Percentiles rank a stretch among this genome's conserved stretches.
phyloP scores from a whole-genome alignment of 2,329 filamentous ascomycete species.

The Pyrenophora graminea region DNA sequence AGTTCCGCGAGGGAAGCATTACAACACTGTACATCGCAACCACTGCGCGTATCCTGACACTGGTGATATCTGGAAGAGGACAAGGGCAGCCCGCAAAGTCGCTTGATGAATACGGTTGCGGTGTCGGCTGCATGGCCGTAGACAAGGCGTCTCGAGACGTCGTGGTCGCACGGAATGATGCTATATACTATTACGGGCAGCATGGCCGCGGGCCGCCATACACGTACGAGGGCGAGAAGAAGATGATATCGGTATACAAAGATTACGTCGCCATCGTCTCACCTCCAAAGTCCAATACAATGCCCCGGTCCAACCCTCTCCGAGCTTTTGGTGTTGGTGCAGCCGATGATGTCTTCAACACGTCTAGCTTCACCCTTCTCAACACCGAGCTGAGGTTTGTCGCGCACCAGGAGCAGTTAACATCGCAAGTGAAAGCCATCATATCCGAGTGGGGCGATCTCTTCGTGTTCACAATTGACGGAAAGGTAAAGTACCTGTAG shows the following conservation, averaged over 20 bases:
- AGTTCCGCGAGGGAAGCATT: constrained; percentile 66
- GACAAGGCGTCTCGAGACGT: constrained; percentile 81
- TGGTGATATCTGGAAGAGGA: constrained; percentile 84
- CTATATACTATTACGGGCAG: constrained; percentile 88
- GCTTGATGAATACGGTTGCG: constrained; percentile 87
- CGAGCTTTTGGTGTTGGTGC: constrained; percentile 73
- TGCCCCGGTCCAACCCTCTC: constrained; percentile 63
- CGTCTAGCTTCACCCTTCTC: constrained; percentile 86
- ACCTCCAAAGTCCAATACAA: constrained; percentile 65
- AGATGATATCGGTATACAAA: constrained; percentile 74
- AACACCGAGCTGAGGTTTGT: constrained; percentile 90
- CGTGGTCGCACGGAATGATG: constrained; percentile 91
- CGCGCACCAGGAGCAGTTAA: constrained; percentile 82
- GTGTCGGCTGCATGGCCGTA: constrained; percentile 91
- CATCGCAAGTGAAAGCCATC: constrained; percentile 77
- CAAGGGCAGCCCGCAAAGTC: constrained; percentile 88
- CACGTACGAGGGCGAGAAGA: constrained; percentile 91
- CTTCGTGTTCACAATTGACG: constrained; percentile 87
- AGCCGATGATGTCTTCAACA: constrained; percentile 80
- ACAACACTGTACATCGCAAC: constrained; percentile 92
- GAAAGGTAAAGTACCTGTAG: constrained; percentile 66
- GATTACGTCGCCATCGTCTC: constrained; percentile 89
- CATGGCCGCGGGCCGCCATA: constrained; percentile 86
- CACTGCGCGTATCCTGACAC: constrained; percentile 81
- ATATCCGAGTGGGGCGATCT: constrained; percentile 91